Conservation (phyloP, 2,329 filamentous ascomycete genomes). For the Hortaea werneckii region DNA sequence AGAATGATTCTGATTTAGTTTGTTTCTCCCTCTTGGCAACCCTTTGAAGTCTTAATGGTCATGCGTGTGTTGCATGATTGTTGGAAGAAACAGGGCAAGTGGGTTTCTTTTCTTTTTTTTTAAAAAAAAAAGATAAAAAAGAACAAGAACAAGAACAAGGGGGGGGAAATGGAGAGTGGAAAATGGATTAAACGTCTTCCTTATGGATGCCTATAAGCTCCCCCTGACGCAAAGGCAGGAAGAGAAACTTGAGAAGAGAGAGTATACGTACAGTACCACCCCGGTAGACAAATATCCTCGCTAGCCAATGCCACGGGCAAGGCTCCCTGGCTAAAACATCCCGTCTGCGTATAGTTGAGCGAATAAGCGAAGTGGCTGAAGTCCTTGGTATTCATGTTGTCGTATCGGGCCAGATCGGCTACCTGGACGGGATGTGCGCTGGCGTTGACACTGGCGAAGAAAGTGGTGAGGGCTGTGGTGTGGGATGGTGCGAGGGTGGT, state of each 20-base stretch:
- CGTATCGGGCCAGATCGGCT: constrained; percentile 1
- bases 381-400: constrained; percentile 14
- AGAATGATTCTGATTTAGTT: no score
- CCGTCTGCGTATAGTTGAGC: constrained; percentile 12
- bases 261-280: constrained; percentile 16
- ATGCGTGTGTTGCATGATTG: no score
- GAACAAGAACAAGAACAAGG: no score
- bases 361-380: constrained; percentile 14
- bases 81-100: no score
- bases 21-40: no score
- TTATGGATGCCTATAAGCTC: no score
- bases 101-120: no score
- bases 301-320: constrained; percentile 19
- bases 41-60: no score
- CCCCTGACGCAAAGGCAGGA: no score
- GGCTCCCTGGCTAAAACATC: constrained; percentile 16
- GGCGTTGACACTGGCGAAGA: constrained; percentile 1
- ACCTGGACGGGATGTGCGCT: neutral
- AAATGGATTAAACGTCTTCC: no score
- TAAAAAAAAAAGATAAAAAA: no score
- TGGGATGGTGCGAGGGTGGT: neutral
- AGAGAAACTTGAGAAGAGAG: neutral
- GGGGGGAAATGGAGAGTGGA: neutral
- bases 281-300: constrained; percentile 20
- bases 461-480: neutral